These are phyloP conservation scores for Trichodelitschia bisporula DNA, from an alignment of 495 filamentous ascomycete species.

Conservation along the genomic window DNA sequence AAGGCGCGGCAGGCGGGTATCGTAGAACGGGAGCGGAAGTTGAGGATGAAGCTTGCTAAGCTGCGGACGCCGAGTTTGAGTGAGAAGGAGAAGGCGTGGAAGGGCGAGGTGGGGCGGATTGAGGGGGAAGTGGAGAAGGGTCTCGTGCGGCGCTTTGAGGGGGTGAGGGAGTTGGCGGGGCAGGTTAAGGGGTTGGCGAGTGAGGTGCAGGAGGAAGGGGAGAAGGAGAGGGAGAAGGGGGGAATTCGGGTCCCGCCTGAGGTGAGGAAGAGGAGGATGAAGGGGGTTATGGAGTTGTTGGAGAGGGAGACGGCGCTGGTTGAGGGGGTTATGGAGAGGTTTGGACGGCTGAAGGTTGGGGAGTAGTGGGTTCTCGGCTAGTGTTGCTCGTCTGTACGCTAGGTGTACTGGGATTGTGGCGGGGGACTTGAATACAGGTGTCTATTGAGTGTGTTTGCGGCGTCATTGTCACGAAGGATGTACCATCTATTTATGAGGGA, in stretches of 20 bases:
- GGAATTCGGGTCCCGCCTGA: not conserved
- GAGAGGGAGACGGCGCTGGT: constrained; percentile 6
- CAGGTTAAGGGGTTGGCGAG: constrained; percentile 3
- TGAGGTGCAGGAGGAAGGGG: not conserved
- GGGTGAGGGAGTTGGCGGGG: constrained; percentile 10
- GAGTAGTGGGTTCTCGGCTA: too few relatives aligned
- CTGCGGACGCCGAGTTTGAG: constrained; percentile 38
- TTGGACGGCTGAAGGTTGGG: constrained; percentile 7
- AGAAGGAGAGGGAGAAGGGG: constrained; percentile 3
- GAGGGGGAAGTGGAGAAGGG: constrained; percentile 20
- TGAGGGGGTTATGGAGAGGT: constrained; percentile 3
- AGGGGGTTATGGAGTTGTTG: constrained; percentile 3
- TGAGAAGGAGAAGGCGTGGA: constrained; percentile 12
- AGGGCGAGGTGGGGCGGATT: constrained; percentile 12
- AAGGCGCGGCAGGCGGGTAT: constrained; percentile 34
- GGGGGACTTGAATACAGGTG: too few relatives aligned
- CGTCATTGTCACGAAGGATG: too few relatives aligned
- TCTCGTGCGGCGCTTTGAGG: not conserved
- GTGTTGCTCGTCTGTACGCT: too few relatives aligned
- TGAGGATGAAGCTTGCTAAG: constrained; percentile 34
- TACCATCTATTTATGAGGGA: too few relatives aligned
- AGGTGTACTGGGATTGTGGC: too few relatives aligned
- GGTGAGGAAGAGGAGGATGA: not conserved
- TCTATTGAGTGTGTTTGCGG: too few relatives aligned
- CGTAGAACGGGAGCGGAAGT: constrained; percentile 31